Evolutionary conservation across 2,329 filamentous ascomycete species (phyloP).

Genomic region (Arthrocladium fulminans): DNA sequence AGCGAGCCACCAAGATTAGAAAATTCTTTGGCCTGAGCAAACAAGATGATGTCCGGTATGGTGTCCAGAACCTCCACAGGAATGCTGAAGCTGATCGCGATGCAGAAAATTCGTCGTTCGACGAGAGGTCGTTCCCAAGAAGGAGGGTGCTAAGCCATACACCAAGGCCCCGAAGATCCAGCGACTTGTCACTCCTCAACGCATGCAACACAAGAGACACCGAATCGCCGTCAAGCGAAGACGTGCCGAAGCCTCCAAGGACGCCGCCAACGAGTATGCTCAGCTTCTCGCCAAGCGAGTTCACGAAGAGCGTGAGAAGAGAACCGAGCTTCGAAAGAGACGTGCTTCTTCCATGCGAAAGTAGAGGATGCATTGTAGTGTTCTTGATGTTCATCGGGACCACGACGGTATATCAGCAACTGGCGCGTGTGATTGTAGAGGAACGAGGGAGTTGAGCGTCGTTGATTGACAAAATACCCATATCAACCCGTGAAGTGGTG

Average conservation of each 20-base stretch:
- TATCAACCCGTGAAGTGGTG: background rate
- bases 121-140: constrained; percentile 94
- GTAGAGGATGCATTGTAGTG: constrained; percentile 42
- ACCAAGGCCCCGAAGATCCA: constrained; percentile 99
- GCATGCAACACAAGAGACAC: constrained; percentile 99
- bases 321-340: constrained; percentile 92
- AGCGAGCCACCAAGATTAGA: constrained; percentile 99
- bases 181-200: constrained; percentile 97
- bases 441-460: background rate
- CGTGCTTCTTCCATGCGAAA: constrained; percentile 91
- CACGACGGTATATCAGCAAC: background rate
- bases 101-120: constrained; percentile 99
- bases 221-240: constrained; percentile 96
- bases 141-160: constrained; percentile 95
- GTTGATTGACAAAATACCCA: background rate
- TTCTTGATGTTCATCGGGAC: background rate
- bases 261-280: constrained; percentile 97
- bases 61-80: constrained; percentile 27
- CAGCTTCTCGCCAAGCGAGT: constrained; percentile 95
- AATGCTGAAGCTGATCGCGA: constrained; percentile 38
- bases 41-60: constrained; percentile 97
- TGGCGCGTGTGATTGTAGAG: background rate
- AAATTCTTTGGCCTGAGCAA: constrained; percentile 99
- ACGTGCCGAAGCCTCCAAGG: constrained; percentile 93
- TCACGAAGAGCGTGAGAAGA: constrained; percentile 86